Evolutionary conservation across 208 protist species (phyloP).

Genomic region (Angomonas ambiguus): DNA sequence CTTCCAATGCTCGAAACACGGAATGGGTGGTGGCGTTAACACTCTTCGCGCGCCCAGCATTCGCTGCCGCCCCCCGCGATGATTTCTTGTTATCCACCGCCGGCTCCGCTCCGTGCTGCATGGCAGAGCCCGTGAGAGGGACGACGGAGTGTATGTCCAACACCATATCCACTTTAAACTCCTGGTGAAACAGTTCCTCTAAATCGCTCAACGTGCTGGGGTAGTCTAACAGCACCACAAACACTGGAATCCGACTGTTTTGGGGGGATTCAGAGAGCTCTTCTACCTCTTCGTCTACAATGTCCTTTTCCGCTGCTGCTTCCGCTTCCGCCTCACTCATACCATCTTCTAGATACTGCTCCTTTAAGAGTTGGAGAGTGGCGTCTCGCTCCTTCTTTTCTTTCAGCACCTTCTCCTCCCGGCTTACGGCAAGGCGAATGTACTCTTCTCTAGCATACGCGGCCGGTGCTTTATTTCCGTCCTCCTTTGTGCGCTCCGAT

Average conservation of each 20-base stretch:
- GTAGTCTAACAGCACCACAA: slow-evolving; percentile 26
- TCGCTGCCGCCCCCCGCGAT: neutral
- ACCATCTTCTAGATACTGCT: slow-evolving; percentile 74
- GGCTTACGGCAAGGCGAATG: slow-evolving; percentile 37
- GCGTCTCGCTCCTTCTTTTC: slow-evolving; percentile 22
- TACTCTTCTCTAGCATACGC: slow-evolving; percentile 32
- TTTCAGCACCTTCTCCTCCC: slow-evolving; percentile 32
- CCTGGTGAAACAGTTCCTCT: neutral
- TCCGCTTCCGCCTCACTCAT: slow-evolving; percentile 45
- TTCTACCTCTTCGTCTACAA: slow-evolving; percentile 28
- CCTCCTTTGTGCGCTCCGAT: neutral
- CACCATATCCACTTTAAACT: slow-evolving; percentile 1
- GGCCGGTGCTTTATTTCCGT: slow-evolving; percentile 14
- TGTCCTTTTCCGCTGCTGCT: slow-evolving; percentile 32
- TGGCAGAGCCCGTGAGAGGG: neutral
- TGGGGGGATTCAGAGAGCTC: slow-evolving; percentile 13
- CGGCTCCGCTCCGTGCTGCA: neutral
- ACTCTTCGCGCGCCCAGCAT: neutral
- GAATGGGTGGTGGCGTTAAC: neutral
- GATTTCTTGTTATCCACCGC: neutral
- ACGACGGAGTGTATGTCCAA: neutral
- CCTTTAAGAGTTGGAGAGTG: slow-evolving; percentile 25
- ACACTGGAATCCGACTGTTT: neutral
- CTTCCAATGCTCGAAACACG: neutral
- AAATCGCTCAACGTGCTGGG: slow-evolving; percentile 13